Percentiles rank a stretch among this genome's conserved stretches.
These are phyloP conservation scores for Aurifilum marmelostoma DNA, from an alignment of 2,329 filamentous ascomycete species.

Conservation along the genomic window DNA sequence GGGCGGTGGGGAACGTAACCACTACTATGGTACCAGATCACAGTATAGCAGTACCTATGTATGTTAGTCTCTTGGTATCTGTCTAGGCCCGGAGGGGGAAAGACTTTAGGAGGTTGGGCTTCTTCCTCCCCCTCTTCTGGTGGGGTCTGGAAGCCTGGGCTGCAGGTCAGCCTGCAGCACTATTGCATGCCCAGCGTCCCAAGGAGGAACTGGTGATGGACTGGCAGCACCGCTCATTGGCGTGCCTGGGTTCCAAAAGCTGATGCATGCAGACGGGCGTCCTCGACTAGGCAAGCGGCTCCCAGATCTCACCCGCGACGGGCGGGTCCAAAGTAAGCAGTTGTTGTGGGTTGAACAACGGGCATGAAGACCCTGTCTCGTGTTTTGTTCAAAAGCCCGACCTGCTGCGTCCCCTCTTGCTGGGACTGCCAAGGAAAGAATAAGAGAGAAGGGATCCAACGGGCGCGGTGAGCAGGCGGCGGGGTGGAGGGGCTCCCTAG, in stretches of 20 bases:
- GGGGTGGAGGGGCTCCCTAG: neutral
- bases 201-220: slow-evolving; percentile 15
- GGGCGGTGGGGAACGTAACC: neutral
- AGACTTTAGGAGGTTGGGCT: neutral
- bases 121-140: neutral
- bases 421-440: neutral
- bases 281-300: neutral
- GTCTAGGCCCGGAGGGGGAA: neutral
- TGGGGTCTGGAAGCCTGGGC: slow-evolving; percentile 11
- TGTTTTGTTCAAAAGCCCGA: neutral
- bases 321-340: neutral
- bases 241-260: slow-evolving; percentile 4
- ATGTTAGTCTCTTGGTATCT: neutral
- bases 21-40: neutral
- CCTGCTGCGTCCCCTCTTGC: neutral
- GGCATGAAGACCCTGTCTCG: neutral
- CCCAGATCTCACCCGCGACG: neutral
- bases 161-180: slow-evolving; percentile 14
- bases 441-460: neutral
- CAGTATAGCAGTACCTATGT: neutral
- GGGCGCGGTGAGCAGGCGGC: neutral
- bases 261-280: neutral
- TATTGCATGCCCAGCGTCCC: slow-evolving; percentile 18
- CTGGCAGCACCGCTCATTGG: slow-evolving; percentile 7
- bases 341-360: neutral